Base-by-base conservation (phyloP, 345 rosid genomes). In the Salix caprea region DNA sequence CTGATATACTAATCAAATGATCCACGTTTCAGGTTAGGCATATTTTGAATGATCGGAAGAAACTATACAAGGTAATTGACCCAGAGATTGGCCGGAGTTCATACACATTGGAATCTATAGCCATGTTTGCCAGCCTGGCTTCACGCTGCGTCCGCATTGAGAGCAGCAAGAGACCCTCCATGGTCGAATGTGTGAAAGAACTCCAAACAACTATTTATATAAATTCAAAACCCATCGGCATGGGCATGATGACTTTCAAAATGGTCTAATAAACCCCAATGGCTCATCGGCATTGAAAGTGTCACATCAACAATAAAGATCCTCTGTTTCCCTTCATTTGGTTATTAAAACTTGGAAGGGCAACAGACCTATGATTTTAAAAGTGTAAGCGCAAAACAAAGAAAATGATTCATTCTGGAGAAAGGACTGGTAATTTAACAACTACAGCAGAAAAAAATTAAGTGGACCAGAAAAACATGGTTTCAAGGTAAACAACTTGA, bases 51-150 rank as follows among this genome's bases (percentile, higher is more conserved):
- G 96, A 91, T 44, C 82, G 87, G 84, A 95, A 88, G 88, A 95
- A 90, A 83, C 36, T 93, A 83, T 89, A 92, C 1, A 92, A 85
- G 83, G 90, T 89, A 77, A 90, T 91, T 62, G 98, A 95, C 84
- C 91, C 94, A n/a, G 94, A 95, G 69, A 82, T 95, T 77, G 76
- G 84, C 46, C 87, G 91, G 74, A 85, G 84, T 78, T 91, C 97
- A 58, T 91, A 89, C 89, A 85, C 89, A 71, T 82, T 91, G 82
- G 96, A 93, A 84, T 90, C 97, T 13, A 69, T 91, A 85, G 87
- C 91, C 74, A 91, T 93, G 96, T 95, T 93, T 80, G 94, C 98
- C 67, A 89, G 93, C 81, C 75, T 95, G 70, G 99, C 97, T 79
- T 93, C 98, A 28, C 88, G 99, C n/a, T 93, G 99, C 60, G 92